A percentile compares a stretch with the other conserved stretches of the same genome.
Evolutionary conservation across 2,329 filamentous ascomycete genomes (phyloP).

Genomic region (Alternaria panax): DNA sequence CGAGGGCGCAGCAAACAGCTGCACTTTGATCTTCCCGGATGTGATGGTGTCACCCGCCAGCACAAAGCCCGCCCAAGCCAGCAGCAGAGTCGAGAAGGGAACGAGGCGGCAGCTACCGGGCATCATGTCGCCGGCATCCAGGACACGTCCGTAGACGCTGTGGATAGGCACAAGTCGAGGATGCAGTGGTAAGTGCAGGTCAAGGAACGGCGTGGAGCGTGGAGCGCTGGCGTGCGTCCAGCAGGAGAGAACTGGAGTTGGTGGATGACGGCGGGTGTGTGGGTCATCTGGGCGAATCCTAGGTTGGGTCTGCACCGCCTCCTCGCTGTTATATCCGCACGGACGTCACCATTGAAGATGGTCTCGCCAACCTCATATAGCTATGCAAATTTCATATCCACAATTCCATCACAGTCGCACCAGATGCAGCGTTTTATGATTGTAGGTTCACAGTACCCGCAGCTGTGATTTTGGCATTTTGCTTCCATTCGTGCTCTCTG

Average conservation of each 20-base stretch:
- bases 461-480: background rate
- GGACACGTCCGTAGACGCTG: background rate
- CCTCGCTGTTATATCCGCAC: background rate
- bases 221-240: background rate
- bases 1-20: conserved; percentile 43
- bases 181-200: background rate
- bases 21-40: conserved; percentile 42
- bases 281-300: background rate
- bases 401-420: background rate
- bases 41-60: conserved; percentile 31
- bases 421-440: background rate
- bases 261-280: background rate
- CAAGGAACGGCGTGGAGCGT: background rate
- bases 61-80: conserved; percentile 11
- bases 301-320: background rate
- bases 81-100: conserved; percentile 4
- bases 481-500: background rate
- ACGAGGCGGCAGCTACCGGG: conserved; percentile 11
- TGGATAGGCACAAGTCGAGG: background rate
- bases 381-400: background rate
- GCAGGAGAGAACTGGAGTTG: background rate
- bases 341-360: background rate
- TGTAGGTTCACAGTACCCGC: background rate
- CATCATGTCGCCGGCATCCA: conserved; percentile 20
- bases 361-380: background rate